Percentiles rank a stretch among this genome's conserved stretches.
Conservation (phyloP, 2,329 filamentous ascomycete species). For the Beauveria rudraprayagi region DNA sequence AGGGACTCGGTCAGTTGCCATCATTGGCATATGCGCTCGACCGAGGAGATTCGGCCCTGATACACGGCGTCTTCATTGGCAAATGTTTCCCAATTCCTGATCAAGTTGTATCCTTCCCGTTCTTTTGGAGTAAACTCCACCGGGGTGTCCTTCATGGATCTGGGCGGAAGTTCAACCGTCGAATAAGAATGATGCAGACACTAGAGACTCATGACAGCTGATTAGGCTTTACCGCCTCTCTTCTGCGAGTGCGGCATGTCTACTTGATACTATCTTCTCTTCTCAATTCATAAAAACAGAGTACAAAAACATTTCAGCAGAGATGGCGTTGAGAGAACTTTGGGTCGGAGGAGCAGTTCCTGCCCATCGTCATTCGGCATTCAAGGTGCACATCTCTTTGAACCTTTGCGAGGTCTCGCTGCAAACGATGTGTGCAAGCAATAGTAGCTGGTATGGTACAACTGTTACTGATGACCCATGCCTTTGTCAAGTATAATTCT, state of each 20-base stretch:
- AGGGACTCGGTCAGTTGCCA: constrained; percentile 38
- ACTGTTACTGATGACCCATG: background rate
- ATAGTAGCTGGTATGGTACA: background rate
- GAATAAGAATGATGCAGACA: constrained; percentile 28
- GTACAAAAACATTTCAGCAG: constrained; percentile 33
- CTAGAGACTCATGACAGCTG: constrained; percentile 33
- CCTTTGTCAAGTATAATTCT: background rate
- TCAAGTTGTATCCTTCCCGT: constrained; percentile 25
- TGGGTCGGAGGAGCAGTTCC: constrained; percentile 42
- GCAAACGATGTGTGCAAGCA: constrained; percentile 33
- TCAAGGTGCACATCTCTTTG: constrained; percentile 27
- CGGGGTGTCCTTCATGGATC: constrained; percentile 24
- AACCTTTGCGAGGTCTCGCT: constrained; percentile 27
- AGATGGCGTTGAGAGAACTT: constrained; percentile 27
- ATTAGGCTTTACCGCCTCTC: constrained; percentile 28
- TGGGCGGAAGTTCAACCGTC: constrained; percentile 29
- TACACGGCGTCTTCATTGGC: constrained; percentile 28
- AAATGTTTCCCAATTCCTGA: constrained; percentile 20
- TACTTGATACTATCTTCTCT: constrained; percentile 25
- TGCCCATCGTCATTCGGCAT: constrained; percentile 32
- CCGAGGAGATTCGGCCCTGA: constrained; percentile 9
- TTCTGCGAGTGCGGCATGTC: constrained; percentile 29
- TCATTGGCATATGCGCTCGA: constrained; percentile 27
- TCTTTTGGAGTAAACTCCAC: constrained; percentile 31
- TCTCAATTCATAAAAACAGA: constrained; percentile 30